Conservation (phyloP, 1,139 yeast species). For the Zygoascus meyerae region DNA sequence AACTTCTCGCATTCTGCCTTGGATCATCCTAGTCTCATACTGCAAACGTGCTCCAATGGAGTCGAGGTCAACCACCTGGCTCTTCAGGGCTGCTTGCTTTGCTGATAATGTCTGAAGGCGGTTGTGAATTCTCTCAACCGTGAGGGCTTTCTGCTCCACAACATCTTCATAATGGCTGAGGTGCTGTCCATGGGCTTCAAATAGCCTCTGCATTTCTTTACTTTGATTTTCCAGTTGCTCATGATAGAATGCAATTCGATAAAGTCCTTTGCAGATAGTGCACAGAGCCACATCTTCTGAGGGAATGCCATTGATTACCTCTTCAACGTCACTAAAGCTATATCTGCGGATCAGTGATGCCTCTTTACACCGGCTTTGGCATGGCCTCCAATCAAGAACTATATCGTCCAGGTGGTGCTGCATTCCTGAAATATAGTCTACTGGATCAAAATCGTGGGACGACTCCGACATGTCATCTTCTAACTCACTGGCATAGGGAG, state of each 20-base stretch:
- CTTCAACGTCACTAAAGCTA: constrained; percentile 45
- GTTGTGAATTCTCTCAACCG: constrained; percentile 17
- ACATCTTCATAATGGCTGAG: constrained; percentile 6
- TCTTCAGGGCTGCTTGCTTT: constrained; percentile 33
- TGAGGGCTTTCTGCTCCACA: constrained; percentile 16
- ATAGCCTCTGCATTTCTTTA: neutral
- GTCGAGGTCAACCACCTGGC: constrained; percentile 56
- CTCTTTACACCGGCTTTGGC: neutral
- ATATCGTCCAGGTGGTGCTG: constrained; percentile 3
- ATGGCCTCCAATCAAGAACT: constrained; percentile 1
- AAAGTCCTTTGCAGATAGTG: neutral
- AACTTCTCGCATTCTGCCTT: constrained; percentile 70
- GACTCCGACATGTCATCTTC: neutral
- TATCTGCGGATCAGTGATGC: constrained; percentile 17
- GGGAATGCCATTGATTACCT: constrained; percentile 33
- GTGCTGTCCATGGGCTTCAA: constrained; percentile 1
- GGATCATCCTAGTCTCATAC: constrained; percentile 71
- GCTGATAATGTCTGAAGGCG: constrained; percentile 20
- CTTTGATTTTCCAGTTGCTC: constrained; percentile 4
- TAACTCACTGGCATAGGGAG: neutral
- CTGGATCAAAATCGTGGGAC: neutral
- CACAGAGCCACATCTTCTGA: neutral
- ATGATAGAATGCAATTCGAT: constrained; percentile 9
- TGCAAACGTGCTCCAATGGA: constrained; percentile 69
- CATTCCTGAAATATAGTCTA: neutral